Evolutionary conservation across 2,329 filamentous ascomycete genomes (phyloP).

Genomic region (Aspergillus amoenus): DNA sequence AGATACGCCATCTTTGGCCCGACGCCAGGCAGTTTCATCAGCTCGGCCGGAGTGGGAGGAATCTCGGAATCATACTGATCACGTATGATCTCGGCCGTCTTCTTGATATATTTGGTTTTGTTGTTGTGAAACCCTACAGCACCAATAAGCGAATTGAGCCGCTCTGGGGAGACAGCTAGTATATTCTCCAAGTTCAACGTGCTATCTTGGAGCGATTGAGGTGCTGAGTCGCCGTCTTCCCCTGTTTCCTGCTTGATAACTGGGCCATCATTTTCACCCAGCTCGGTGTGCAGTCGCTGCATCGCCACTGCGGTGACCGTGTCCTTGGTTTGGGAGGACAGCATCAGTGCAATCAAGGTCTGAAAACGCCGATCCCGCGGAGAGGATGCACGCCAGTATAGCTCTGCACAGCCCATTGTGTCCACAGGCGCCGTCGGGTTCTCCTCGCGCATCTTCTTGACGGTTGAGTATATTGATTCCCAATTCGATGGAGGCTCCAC

Average conservation of each 20-base stretch:
- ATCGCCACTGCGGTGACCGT: slow-evolving; percentile 85
- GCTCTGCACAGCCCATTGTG: slow-evolving; percentile 84
- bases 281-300: slow-evolving; percentile 71
- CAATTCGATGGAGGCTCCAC: slow-evolving; percentile 72
- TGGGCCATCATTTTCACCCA: slow-evolving; percentile 45
- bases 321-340: slow-evolving; percentile 91
- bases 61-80: slow-evolving; percentile 74
- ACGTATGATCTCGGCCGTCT: slow-evolving; percentile 69
- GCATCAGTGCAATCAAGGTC: slow-evolving; percentile 83
- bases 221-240: slow-evolving; percentile 22
- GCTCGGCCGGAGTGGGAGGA: slow-evolving; percentile 71
- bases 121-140: slow-evolving; percentile 93
- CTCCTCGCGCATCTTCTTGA: slow-evolving; percentile 74
- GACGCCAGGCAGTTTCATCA: slow-evolving; percentile 78
- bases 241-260: slow-evolving; percentile 26
- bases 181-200: slow-evolving; percentile 74
- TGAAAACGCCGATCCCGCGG: slow-evolving; percentile 71
- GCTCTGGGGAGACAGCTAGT: slow-evolving; percentile 65
- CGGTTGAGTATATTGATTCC: slow-evolving; percentile 75
- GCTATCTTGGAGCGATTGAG: slow-evolving; percentile 36
- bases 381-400: slow-evolving; percentile 44
- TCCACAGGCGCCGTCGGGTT: slow-evolving; percentile 78
- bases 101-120: slow-evolving; percentile 82
- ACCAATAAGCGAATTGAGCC: slow-evolving; percentile 72
- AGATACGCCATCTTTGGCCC: slow-evolving; percentile 95